These are phyloP conservation scores for Plasmopara viticola DNA, from an alignment of 352 stramenopile species.

Conservation along the genomic window DNA sequence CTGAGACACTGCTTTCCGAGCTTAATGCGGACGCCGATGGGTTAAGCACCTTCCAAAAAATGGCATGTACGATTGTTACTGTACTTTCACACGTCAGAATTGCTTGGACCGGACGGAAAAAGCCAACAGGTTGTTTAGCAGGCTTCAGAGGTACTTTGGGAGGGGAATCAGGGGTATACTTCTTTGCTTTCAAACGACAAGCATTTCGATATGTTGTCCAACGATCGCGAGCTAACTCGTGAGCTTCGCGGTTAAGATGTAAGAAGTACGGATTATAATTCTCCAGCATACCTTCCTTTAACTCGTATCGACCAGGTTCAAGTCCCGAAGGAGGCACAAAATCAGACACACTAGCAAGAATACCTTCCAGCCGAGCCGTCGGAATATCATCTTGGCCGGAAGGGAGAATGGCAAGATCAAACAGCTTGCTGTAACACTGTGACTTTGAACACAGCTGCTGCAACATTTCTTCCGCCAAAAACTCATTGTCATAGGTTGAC, in stretches of 20 bases:
- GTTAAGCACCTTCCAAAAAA: constrained; percentile 57
- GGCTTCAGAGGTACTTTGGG: constrained; percentile 42
- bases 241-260: constrained; percentile 77
- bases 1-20: constrained; percentile 48
- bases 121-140: constrained; percentile 32
- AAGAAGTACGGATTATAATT: constrained; percentile 84
- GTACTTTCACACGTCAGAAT: constrained; percentile 67
- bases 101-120: constrained; percentile 46
- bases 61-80: constrained; percentile 52
- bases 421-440: constrained; percentile 70
- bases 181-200: constrained; percentile 28
- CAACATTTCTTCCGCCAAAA: constrained; percentile 78
- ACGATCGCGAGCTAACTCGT: constrained; percentile 75
- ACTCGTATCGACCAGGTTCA: constrained; percentile 72
- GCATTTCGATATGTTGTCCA: constrained; percentile 72
- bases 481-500: constrained; percentile 57
- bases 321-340: constrained; percentile 71
- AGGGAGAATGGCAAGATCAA: constrained; percentile 73
- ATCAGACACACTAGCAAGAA: constrained; percentile 55
- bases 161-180: constrained; percentile 4
- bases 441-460: constrained; percentile 80
- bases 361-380: constrained; percentile 50
- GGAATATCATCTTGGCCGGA: constrained; percentile 81
- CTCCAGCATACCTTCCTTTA: constrained; percentile 68
- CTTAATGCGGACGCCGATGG: constrained; percentile 1